A percentile compares a stretch with the other conserved stretches of the same genome.
phyloP scores from a whole-genome alignment of 2,329 filamentous ascomycete genomes.

The Coniochaeta pulveracea region DNA sequence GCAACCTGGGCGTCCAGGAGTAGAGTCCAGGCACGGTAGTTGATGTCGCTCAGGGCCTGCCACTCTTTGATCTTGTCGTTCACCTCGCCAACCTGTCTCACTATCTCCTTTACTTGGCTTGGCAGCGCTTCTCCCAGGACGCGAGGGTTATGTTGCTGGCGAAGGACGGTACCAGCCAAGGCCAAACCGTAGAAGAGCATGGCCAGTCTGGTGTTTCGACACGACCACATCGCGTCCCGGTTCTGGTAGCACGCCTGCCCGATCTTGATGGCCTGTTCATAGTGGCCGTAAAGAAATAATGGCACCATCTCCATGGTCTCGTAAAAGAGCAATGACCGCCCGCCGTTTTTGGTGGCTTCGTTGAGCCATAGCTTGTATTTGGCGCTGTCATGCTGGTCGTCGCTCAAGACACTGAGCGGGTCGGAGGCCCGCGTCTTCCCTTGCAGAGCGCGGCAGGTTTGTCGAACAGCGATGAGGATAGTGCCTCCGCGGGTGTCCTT shows the following conservation, averaged over 20 bases:
- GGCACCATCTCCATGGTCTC: conserved; percentile 54
- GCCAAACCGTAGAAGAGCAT: conserved; percentile 51
- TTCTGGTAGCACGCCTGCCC: conserved; percentile 37
- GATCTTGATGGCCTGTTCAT: conserved; percentile 45
- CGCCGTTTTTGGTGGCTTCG: conserved; percentile 42
- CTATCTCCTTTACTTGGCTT: conserved; percentile 31
- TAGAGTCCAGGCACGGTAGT: conserved; percentile 60
- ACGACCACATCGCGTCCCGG: conserved; percentile 43
- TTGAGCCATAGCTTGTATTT: conserved; percentile 49
- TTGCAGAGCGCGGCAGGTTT: conserved; percentile 58
- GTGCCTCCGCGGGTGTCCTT: conserved; percentile 61
- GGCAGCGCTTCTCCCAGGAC: conserved; percentile 25
- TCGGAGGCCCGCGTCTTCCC: conserved; percentile 53
- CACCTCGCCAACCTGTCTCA: conserved; percentile 41
- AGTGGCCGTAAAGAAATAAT: conserved; percentile 52
- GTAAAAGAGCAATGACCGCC: conserved; percentile 56
- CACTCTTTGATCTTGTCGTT: conserved; percentile 53
- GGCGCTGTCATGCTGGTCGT: conserved; percentile 51
- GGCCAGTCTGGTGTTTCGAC: conserved; percentile 43
- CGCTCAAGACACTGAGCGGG: conserved; percentile 48
- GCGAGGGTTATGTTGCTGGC: conserved; percentile 35
- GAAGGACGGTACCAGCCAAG: conserved; percentile 38
- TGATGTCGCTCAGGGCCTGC: conserved; percentile 52
- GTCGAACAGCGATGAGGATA: conserved; percentile 53
- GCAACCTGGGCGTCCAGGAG: conserved; percentile 58